Conservation (phyloP, 2,329 filamentous ascomycete species). For the Xylariaceae sp. region DNA sequence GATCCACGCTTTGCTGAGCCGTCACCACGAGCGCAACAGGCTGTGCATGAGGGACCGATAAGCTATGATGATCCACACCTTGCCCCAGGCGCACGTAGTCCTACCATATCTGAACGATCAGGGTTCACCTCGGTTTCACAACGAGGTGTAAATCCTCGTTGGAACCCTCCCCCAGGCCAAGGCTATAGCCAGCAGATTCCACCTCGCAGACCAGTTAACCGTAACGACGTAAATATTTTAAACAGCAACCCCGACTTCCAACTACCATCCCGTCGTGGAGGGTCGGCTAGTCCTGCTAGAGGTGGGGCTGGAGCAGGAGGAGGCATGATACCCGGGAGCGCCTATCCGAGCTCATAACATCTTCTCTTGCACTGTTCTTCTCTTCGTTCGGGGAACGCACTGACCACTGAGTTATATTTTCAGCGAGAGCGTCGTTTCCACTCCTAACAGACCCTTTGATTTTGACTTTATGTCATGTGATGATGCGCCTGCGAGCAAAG, state of each 20-base stretch:
- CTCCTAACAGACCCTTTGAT: not conserved
- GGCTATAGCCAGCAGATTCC: slow-evolving; percentile 52
- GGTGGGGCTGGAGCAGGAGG: slow-evolving; percentile 39
- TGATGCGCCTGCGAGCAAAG: not conserved
- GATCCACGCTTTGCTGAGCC: slow-evolving; percentile 80
- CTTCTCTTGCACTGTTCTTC: slow-evolving; percentile 4
- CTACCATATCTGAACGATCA: slow-evolving; percentile 77
- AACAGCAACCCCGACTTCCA: slow-evolving; percentile 87
- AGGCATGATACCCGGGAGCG: slow-evolving; percentile 59
- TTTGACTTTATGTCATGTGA: not conserved
- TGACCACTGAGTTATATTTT: not conserved
- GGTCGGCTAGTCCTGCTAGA: slow-evolving; percentile 26
- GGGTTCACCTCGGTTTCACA: slow-evolving; percentile 92
- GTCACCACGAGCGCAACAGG: slow-evolving; percentile 29
- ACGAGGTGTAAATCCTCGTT: slow-evolving; percentile 84
- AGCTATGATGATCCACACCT: slow-evolving; percentile 70
- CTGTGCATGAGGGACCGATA: slow-evolving; percentile 42
- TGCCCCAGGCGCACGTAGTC: slow-evolving; percentile 65
- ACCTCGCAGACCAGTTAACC: slow-evolving; percentile 53
- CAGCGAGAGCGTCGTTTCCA: not conserved
- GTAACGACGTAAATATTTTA: slow-evolving; percentile 74
- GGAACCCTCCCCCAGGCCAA: slow-evolving; percentile 66
- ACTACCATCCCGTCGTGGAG: slow-evolving; percentile 58
- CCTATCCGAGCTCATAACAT: slow-evolving; percentile 52
- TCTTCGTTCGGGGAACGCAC: not conserved